Conservation (phyloP, 2,329 filamentous ascomycete species). For the Fusarium multiceps region DNA sequence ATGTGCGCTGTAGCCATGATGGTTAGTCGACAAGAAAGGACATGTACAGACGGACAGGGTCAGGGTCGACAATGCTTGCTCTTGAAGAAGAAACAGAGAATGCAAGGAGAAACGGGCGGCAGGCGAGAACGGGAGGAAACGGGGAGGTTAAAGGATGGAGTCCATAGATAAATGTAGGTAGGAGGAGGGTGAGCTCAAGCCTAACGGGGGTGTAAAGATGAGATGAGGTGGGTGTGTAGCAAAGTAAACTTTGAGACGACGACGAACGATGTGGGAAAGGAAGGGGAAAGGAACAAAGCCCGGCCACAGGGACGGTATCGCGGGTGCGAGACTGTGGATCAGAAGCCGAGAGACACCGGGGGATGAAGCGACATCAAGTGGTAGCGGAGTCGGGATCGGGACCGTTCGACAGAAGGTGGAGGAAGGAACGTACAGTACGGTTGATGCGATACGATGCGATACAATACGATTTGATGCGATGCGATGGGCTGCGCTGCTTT, state of each 20-base stretch:
- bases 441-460: slow-evolving; percentile 6
- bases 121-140: slow-evolving; percentile 33
- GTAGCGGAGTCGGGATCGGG: slow-evolving; percentile 38
- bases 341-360: slow-evolving; percentile 36
- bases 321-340: slow-evolving; percentile 37
- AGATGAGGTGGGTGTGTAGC: slow-evolving; percentile 30
- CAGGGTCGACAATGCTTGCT: slow-evolving; percentile 27
- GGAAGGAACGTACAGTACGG: slow-evolving; percentile 13
- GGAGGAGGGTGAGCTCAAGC: slow-evolving; percentile 34
- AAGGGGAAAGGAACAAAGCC: slow-evolving; percentile 26
- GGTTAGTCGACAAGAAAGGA: slow-evolving; percentile 42
- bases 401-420: slow-evolving; percentile 23
- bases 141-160: slow-evolving; percentile 38
- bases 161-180: slow-evolving; percentile 26
- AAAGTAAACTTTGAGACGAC: slow-evolving; percentile 41
- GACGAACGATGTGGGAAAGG: slow-evolving; percentile 18
- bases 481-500: neutral
- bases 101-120: slow-evolving; percentile 22
- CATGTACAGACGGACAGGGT: slow-evolving; percentile 23
- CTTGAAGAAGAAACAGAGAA: slow-evolving; percentile 24
- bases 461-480: neutral
- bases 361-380: slow-evolving; percentile 23
- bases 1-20: slow-evolving; percentile 58
- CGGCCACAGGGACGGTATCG: slow-evolving; percentile 32
- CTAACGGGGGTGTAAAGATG: slow-evolving; percentile 28